These are phyloP conservation scores for Clarireedia sp. DNA, from an alignment of 2,329 filamentous ascomycete species.

Conservation along the genomic window DNA sequence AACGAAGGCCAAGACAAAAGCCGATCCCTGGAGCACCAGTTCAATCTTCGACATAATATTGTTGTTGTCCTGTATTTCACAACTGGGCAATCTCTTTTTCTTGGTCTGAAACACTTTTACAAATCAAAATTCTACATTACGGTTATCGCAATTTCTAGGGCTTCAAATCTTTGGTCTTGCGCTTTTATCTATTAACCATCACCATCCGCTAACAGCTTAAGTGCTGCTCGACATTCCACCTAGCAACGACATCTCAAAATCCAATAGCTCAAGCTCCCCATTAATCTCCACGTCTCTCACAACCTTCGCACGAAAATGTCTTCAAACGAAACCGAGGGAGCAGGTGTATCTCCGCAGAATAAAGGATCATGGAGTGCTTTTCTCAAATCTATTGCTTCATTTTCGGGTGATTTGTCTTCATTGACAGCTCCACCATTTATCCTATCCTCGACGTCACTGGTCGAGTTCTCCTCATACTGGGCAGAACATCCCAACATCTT, in stretches of 20 bases:
- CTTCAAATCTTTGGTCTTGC: no score
- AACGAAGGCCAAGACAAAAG: no score
- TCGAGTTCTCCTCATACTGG: slow-evolving; percentile 79
- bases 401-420: slow-evolving; percentile 74
- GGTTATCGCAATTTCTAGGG: no score
- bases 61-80: no score
- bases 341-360: slow-evolving; percentile 26
- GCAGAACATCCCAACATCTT: slow-evolving; percentile 71
- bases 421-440: slow-evolving; percentile 78
- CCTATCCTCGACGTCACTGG: slow-evolving; percentile 67
- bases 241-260: no score
- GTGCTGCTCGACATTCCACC: no score
- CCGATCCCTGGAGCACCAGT: neutral
- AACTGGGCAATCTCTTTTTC: no score
- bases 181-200: no score
- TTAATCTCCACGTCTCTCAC: neutral
- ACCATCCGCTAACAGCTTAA: no score
- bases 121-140: no score
- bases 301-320: slow-evolving; percentile 16
- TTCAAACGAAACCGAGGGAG: slow-evolving; percentile 27
- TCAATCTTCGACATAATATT: no score
- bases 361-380: slow-evolving; percentile 29
- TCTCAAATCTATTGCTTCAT: slow-evolving; percentile 62
- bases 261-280: neutral
- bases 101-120: no score